Conservation (phyloP, 495 filamentous ascomycete species). For the Aspergillus funiculosus region DNA sequence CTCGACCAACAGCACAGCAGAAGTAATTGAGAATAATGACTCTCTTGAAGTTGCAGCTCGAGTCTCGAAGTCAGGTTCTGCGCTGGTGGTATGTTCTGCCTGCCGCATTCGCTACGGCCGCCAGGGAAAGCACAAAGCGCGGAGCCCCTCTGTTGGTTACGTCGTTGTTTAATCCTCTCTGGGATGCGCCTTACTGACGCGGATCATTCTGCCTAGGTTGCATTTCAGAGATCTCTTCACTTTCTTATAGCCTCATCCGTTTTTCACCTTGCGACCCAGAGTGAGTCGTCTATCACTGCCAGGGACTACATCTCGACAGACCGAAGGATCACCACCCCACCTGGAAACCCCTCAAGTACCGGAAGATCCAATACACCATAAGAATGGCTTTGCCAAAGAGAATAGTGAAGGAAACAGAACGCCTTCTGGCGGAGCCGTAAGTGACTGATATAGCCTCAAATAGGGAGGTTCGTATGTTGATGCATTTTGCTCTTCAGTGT, state of each 20-base stretch:
- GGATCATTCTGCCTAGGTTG: neutral
- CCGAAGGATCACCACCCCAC: slow-evolving; percentile 9
- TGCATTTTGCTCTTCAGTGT: slow-evolving; percentile 51
- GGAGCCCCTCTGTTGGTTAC: slow-evolving; percentile 34
- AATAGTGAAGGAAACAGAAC: slow-evolving; percentile 98
- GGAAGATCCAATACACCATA: slow-evolving; percentile 5
- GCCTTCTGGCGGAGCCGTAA: slow-evolving; percentile 93
- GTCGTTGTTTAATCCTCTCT: slow-evolving; percentile 12
- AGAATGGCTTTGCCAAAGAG: slow-evolving; percentile 82
- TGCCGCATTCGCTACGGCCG: slow-evolving; percentile 18
- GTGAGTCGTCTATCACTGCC: too few species aligned
- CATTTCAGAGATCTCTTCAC: neutral
- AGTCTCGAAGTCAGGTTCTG: slow-evolving; percentile 2
- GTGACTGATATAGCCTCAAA: slow-evolving; percentile 22
- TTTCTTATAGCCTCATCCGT: neutral
- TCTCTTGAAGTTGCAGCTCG: too few species aligned
- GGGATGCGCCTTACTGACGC: neutral
- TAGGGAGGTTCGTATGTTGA: slow-evolving; percentile 5
- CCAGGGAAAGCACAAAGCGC: slow-evolving; percentile 21
- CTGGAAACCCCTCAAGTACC: neutral
- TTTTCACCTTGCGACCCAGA: too few species aligned
- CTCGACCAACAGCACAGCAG: too few species aligned
- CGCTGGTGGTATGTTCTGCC: neutral
- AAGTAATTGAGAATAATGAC: too few species aligned
- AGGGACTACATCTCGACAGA: too few species aligned